Conservation (phyloP, 1,284 basidiomycete genomes). For the Neolentinus lepideus region DNA sequence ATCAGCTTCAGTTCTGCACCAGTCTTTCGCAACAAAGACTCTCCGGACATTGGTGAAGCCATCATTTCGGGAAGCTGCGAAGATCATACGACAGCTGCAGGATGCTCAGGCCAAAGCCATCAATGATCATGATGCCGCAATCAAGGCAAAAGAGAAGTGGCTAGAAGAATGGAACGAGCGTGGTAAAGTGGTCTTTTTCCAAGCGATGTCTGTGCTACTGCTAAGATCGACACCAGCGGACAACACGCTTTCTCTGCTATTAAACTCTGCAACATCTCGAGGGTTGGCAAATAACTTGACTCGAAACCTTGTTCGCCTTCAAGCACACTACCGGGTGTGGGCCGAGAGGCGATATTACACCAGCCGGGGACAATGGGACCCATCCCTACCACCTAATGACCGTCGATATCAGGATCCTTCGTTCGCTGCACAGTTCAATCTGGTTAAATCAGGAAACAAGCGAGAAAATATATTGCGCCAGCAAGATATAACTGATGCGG, state of each 20-base stretch:
- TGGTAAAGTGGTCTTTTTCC: conserved; percentile 19
- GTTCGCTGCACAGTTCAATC: not conserved
- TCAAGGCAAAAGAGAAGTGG: conserved; percentile 28
- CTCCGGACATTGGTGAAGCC: conserved; percentile 48
- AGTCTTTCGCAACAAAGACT: conserved; percentile 32
- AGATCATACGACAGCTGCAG: conserved; percentile 32
- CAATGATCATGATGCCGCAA: conserved; percentile 17
- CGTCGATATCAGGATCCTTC: conserved; percentile 17
- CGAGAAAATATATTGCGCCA: conserved; percentile 7
- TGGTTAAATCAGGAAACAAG: not conserved
- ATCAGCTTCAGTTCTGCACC: conserved; percentile 57
- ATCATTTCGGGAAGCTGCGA: conserved; percentile 45
- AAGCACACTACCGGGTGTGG: not conserved
- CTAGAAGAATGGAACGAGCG: conserved; percentile 43
- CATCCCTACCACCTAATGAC: conserved; percentile 9
- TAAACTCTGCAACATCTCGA: conserved; percentile 5
- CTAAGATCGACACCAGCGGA: conserved; percentile 9
- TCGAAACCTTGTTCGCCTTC: not conserved
- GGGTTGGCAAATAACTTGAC: conserved; percentile 7
- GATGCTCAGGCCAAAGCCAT: conserved; percentile 19
- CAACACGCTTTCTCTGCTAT: conserved; percentile 12
- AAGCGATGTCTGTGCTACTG: not conserved
- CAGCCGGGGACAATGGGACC: not conserved
- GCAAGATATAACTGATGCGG: conserved; percentile 22
- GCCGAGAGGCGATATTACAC: not conserved